phyloP scores from a whole-genome alignment of 2,329 filamentous ascomycete species.

The Lecanosticta acicola region DNA sequence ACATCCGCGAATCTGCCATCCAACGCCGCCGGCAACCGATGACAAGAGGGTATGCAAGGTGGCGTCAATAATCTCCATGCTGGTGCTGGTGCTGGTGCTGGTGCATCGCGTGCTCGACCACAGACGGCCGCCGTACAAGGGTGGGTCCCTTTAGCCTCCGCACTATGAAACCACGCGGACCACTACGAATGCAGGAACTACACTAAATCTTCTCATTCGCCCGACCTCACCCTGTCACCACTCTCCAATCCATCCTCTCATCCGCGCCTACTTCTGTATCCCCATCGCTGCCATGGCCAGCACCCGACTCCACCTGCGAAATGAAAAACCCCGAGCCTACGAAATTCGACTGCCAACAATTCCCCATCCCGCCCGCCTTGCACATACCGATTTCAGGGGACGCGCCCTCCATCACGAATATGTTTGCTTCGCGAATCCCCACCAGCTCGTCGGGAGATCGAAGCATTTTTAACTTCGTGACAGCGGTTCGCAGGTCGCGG shows the following conservation, averaged over 20 bases:
- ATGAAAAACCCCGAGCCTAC: too few species aligned
- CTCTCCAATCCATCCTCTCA: neutral
- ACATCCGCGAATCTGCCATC: neutral
- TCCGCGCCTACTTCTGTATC: neutral
- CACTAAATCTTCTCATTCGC: constrained; percentile 2
- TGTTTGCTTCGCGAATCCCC: neutral
- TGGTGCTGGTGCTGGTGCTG: too few species aligned
- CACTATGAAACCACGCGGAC: neutral
- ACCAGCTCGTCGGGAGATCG: neutral
- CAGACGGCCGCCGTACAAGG: too few species aligned
- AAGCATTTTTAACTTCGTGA: neutral
- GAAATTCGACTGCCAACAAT: neutral
- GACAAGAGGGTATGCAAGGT: too few species aligned
- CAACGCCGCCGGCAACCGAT: too few species aligned
- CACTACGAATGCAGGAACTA: neutral
- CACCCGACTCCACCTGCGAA: neutral
- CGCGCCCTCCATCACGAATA: neutral
- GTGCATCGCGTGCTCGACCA: neutral
- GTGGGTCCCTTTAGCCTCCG: too few species aligned
- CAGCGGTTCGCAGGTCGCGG: neutral
- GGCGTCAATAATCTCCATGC: neutral
- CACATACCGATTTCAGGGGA: constrained; percentile 1
- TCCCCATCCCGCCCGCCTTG: neutral
- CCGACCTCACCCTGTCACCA: neutral
- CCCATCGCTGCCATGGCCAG: neutral